These are phyloP conservation scores for Kandelia obovata DNA, from an alignment of 345 rosid genomes.

Conservation along the genomic window DNA sequence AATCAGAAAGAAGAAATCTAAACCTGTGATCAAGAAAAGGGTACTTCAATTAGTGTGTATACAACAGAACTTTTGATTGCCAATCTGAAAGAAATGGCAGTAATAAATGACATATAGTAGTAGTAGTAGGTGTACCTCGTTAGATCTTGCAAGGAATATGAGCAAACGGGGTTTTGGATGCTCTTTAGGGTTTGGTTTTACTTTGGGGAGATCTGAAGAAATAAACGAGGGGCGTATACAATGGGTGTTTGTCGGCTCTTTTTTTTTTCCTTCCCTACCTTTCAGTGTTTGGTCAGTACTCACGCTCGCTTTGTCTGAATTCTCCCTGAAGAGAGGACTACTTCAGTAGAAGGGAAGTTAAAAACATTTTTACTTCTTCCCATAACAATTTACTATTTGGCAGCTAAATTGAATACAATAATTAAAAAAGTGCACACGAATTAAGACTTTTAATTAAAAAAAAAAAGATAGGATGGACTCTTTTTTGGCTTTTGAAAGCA, in stretches of 20 bases:
- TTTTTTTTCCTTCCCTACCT: constrained; percentile 1
- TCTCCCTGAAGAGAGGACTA: no score
- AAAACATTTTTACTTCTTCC: no score
- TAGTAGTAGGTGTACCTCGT: constrained; percentile 31
- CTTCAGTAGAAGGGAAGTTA: no score
- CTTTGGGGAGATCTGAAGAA: constrained; percentile 15
- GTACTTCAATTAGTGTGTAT: background rate
- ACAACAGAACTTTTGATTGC: background rate
- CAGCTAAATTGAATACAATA: no score
- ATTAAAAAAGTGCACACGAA: no score
- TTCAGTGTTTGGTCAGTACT: constrained; percentile 22
- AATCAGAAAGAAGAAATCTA: background rate
- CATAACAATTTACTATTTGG: no score
- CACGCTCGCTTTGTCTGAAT: no score
- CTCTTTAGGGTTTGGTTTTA: constrained; percentile 19
- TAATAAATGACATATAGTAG: constrained; percentile 1
- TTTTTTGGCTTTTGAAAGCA: no score
- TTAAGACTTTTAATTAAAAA: no score
- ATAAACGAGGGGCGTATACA: constrained; percentile 11
- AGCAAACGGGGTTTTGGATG: background rate
- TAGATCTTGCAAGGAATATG: constrained; percentile 26
- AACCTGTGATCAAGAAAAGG: background rate
- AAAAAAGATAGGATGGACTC: no score
- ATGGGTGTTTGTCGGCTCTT: constrained; percentile 15
- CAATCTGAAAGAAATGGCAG: background rate